Percentiles rank a stretch among this genome's conserved stretches.
These are phyloP conservation scores for Daedaleopsis nitida DNA, from an alignment of 768 basidiomycete genomes.

Conservation along the genomic window DNA sequence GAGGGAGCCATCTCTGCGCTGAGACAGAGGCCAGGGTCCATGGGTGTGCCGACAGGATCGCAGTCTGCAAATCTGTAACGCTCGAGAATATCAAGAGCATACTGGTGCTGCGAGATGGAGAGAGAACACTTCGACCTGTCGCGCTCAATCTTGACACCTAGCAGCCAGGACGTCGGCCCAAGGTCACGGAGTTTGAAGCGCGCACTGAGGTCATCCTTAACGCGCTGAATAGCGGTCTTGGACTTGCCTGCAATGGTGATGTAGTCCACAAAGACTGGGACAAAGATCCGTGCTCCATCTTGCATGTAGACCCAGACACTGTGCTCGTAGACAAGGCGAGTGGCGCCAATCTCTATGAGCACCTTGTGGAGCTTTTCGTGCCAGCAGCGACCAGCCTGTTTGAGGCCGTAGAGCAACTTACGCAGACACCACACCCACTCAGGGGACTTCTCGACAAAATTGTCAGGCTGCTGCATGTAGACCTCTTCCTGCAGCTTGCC, in stretches of 20 bases:
- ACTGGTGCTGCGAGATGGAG: conserved; percentile 6
- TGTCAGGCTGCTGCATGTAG: conserved; percentile 32
- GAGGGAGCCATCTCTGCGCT: conserved; percentile 6
- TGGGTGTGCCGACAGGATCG: not conserved
- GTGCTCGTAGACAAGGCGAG: too few species aligned
- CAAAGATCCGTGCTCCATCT: conserved; percentile 28
- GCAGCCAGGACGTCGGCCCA: not conserved
- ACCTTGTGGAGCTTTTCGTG: too few species aligned
- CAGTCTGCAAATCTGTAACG: conserved; percentile 1
- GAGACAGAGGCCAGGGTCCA: conserved; percentile 1
- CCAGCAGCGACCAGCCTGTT: too few species aligned
- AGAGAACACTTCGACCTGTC: not conserved
- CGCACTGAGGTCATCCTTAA: not conserved
- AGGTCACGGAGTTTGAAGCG: conserved; percentile 1
- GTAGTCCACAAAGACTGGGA: conserved; percentile 34
- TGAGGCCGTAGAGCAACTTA: too few species aligned
- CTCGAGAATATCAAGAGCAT: conserved; percentile 3
- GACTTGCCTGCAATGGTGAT: conserved; percentile 34
- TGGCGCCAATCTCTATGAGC: too few species aligned
- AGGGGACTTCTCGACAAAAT: conserved; percentile 19
- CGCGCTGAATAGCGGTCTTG: conserved; percentile 5
- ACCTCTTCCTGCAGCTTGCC: conserved; percentile 30
- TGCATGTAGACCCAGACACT: conserved; percentile 30
- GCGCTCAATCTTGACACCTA: conserved; percentile 6
- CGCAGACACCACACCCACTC: too few species aligned